Conservation (phyloP, 768 basidiomycete species). For the Pholiota microspora region DNA sequence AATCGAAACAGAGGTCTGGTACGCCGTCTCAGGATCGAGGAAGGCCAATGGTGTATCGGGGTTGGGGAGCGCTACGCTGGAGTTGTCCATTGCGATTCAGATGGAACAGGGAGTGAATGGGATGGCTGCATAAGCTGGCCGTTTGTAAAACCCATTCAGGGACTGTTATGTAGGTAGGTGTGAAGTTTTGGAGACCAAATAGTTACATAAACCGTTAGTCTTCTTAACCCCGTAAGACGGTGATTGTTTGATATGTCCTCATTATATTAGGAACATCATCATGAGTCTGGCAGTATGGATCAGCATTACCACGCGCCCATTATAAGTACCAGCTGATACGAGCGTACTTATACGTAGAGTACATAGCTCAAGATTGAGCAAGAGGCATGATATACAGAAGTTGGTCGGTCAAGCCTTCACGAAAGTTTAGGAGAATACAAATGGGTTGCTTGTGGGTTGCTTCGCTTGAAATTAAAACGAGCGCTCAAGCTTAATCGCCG, state of each 20-base stretch:
- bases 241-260: not conserved
- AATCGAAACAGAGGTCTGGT: conserved; percentile 9
- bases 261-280: not conserved
- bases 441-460: too few species aligned
- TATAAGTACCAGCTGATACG: too few species aligned
- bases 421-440: too few species aligned
- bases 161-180: not conserved
- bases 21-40: conserved; percentile 9
- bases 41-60: conserved; percentile 14
- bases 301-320: too few species aligned
- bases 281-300: too few species aligned
- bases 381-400: too few species aligned
- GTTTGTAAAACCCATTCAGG: not conserved
- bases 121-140: not conserved
- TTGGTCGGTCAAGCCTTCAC: too few species aligned
- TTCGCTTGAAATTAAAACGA: too few species aligned
- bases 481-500: too few species aligned
- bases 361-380: too few species aligned
- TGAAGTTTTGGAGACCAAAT: not conserved
- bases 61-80: conserved; percentile 8
- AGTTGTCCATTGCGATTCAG: not conserved
- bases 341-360: too few species aligned
- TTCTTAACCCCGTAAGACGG: not conserved
- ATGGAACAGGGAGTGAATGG: not conserved
- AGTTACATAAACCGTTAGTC: not conserved